phyloP scores from a whole-genome alignment of 805 yeast genomes.

The Candida tibetensis region DNA sequence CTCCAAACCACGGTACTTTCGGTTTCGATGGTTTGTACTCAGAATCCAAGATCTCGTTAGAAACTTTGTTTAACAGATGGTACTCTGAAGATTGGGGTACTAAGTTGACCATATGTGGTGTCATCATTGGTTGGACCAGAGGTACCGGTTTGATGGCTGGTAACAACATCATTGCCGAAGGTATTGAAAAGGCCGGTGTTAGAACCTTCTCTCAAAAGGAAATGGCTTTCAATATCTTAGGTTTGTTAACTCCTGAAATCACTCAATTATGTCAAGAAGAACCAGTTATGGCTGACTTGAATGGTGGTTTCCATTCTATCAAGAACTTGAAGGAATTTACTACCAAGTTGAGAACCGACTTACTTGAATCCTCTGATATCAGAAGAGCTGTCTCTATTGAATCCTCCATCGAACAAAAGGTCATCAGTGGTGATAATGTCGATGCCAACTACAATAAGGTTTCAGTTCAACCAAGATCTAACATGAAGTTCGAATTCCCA shows the following conservation, averaged over 20 bases:
- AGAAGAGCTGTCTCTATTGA: constrained; percentile 95
- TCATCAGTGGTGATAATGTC: constrained; percentile 82
- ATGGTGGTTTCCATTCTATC: constrained; percentile 96
- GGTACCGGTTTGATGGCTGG: constrained; percentile 99
- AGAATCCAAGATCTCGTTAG: constrained; percentile 92
- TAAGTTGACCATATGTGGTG: constrained; percentile 95
- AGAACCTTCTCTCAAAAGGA: constrained; percentile 98
- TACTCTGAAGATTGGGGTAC: constrained; percentile 94
- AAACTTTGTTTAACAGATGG: constrained; percentile 98
- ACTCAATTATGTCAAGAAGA: constrained; percentile 84
- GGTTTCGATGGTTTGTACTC: constrained; percentile 98
- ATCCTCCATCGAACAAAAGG: constrained; percentile 81
- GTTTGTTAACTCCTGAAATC: constrained; percentile 85
- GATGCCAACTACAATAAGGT: constrained; percentile 82
- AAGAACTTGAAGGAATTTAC: constrained; percentile 89
- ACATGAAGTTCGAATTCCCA: constrained; percentile 93
- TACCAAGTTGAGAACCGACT: constrained; percentile 69
- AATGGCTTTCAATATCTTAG: constrained; percentile 98
- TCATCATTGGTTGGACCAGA: constrained; percentile 99
- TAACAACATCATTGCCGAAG: constrained; percentile 96
- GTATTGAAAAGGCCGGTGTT: constrained; percentile 92
- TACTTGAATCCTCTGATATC: constrained; percentile 80
- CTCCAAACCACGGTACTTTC: constrained; percentile 98
- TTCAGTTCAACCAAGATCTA: constrained; percentile 87
- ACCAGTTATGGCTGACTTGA: constrained; percentile 97